Base-by-base conservation (phyloP, 495 filamentous ascomycete species). In the Penicillium waksmanii region DNA sequence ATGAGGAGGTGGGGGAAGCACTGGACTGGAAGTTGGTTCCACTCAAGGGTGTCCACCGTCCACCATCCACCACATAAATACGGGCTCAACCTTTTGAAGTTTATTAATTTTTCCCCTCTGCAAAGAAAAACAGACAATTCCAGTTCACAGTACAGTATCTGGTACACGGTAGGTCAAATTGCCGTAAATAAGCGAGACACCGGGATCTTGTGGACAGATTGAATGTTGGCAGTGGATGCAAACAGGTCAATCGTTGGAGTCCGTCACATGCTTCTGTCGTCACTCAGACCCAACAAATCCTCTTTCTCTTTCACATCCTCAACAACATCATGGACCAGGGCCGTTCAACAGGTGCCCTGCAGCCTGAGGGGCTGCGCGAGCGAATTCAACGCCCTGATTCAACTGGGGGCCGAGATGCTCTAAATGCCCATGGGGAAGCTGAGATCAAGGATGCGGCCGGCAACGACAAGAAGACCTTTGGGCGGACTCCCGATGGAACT, bases 401-500 rank as follows among this genome's bases (percentile, higher is more conserved):
- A 68, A 73, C 64, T 60, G 69, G 72, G 62, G 66, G 62, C 49
- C 60, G 69, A 38, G 69, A 74, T 67, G 71, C 68, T 60, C 62
- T 75, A 33, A 68, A 65, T 51, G 62, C 77, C 36, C 69, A 76
- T 51, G 76, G 65, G 33, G 73, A 75, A 51, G 49, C 67, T 48
- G 75, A 77, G 54, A 54, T 66, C 42, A 69, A 68, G 57, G 79
- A 81, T 60, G 71, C 77, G 55, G 67, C 66, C 36, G 67, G 82
- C 42, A 86, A 84, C 65, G 70, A 82, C 35, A 83, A 84, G 68
- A 91, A 88, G 78, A 96, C 93, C 3, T 96, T 89, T 83, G 95
- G 95, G 17, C 87, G 92, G 65, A 98, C 95, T 10, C 92, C 90
- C 31, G 90, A 90, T 80, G 95, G 95, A 69, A 92, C 80, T 67